These are phyloP conservation scores for Euphorbia corollata DNA, from an alignment of 441 rosid species.

Conservation along the genomic window DNA sequence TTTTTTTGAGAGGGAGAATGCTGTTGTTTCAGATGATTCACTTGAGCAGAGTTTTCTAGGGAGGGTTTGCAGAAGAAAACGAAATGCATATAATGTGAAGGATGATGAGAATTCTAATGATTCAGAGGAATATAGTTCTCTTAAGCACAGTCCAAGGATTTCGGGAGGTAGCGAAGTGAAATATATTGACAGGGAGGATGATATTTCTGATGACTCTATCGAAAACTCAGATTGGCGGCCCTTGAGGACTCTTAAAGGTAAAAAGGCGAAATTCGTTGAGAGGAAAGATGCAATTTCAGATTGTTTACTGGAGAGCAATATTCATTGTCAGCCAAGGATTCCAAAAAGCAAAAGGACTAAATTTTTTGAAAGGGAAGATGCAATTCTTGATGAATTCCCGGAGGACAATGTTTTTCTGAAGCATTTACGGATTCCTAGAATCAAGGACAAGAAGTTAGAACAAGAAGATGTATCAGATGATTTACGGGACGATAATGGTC, in stretches of 20 bases:
- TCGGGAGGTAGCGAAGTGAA: conserved; percentile 26
- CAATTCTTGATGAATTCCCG: conserved; percentile 34
- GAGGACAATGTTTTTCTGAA: conserved; percentile 25
- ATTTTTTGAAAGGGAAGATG: conserved; percentile 34
- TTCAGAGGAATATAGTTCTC: conserved; percentile 24
- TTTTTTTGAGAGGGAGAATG: conserved; percentile 36
- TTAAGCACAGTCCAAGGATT: conserved; percentile 22
- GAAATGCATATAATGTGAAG: conserved; percentile 19
- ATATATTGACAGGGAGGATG: conserved; percentile 34
- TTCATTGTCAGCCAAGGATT: conserved; percentile 20
- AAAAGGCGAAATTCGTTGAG: conserved; percentile 30
- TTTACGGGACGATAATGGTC: conserved; percentile 22
- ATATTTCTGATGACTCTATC: conserved; percentile 39
- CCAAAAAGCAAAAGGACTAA: conserved; percentile 36
- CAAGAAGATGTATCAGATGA: conserved; percentile 33
- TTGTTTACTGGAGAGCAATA: conserved; percentile 33
- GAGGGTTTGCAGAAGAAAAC: conserved; percentile 37
- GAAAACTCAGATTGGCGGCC: conserved; percentile 21
- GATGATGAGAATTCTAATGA: conserved; percentile 34
- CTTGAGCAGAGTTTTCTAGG: conserved; percentile 34
- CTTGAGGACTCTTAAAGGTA: conserved; percentile 29
- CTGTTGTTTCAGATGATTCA: conserved; percentile 34
- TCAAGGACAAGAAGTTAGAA: conserved; percentile 25
- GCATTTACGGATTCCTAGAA: conserved; percentile 12
- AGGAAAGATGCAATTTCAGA: conserved; percentile 33